These are phyloP conservation scores for Hsuehochloa calcarea DNA, from an alignment of 176 grass and related monocot species.

Conservation along the genomic window DNA sequence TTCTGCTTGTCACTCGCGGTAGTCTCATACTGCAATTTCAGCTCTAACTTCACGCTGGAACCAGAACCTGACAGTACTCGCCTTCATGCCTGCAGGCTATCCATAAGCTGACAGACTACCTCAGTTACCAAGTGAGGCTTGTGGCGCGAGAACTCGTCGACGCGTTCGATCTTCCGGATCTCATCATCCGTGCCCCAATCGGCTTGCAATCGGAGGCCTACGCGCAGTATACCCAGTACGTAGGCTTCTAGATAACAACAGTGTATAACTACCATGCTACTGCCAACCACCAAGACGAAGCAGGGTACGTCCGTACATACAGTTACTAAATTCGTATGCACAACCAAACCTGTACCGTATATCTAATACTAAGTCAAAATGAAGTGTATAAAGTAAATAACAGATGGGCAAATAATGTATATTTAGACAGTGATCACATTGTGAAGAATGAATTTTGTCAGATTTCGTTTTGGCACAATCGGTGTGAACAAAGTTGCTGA, in stretches of 20 bases:
- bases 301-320: neutral
- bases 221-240: slow-evolving; percentile 67
- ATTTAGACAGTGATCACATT: neutral
- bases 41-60: neutral
- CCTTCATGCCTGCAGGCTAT: slow-evolving; percentile 59
- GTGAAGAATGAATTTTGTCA: slow-evolving; percentile 23
- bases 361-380: neutral
- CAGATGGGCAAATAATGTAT: slow-evolving; percentile 15
- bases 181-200: slow-evolving; percentile 80
- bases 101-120: slow-evolving; percentile 82
- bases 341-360: neutral
- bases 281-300: neutral
- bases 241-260: slow-evolving; percentile 58
- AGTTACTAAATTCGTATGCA: neutral
- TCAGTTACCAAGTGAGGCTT: slow-evolving; percentile 94
- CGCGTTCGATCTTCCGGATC: slow-evolving; percentile 82
- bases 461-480: neutral
- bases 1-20: neutral
- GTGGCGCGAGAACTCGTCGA: slow-evolving; percentile 72
- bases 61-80: slow-evolving; percentile 18
- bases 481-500: neutral
- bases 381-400: slow-evolving; percentile 27
- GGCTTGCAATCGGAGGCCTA: slow-evolving; percentile 87
- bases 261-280: neutral
- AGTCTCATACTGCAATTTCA: neutral